Conservation (phyloP, 78 protist genomes). For the Neovahlkampfia damariscottae region DNA sequence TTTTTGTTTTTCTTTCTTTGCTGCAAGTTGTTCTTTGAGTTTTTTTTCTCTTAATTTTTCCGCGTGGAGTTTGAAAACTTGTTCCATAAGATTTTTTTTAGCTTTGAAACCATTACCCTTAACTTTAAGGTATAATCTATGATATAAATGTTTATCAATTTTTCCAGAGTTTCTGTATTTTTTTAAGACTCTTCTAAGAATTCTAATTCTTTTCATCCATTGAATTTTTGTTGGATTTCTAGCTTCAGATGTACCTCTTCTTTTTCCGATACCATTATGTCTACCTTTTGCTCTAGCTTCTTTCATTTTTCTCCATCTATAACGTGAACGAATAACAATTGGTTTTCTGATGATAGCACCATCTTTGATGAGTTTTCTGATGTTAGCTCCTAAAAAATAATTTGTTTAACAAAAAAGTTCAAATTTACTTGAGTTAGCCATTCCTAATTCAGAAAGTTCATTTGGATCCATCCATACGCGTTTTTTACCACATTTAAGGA, state of each 20-base stretch:
- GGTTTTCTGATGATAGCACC: constrained; percentile 92
- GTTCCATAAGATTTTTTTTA: constrained; percentile 95
- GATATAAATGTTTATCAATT: constrained; percentile 88
- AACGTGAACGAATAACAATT: constrained; percentile 73
- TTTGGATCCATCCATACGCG: constrained; percentile 98
- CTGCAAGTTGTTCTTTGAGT: constrained; percentile 86
- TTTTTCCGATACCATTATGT: constrained; percentile 91
- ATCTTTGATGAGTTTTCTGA: constrained; percentile 81
- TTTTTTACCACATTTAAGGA: constrained; percentile 93
- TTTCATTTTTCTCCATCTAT: constrained; percentile 55
- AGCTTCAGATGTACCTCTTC: constrained; percentile 96
- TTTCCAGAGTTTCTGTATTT: constrained; percentile 93
- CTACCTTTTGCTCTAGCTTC: constrained; percentile 83
- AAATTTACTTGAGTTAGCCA: constrained; percentile 94
- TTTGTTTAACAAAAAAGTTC: neutral
- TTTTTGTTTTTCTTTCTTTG: constrained; percentile 60
- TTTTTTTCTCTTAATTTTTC: constrained; percentile 65
- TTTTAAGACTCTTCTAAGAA: constrained; percentile 90
- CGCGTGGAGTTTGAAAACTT: constrained; percentile 83
- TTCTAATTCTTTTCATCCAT: constrained; percentile 97
- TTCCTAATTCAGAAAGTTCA: constrained; percentile 82
- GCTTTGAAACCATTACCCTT: constrained; percentile 99
- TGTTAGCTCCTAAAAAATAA: neutral
- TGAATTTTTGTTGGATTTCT: constrained; percentile 72
- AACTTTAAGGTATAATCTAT: constrained; percentile 82